Evolutionary conservation across 1,284 basidiomycete genomes (phyloP).

Genomic region (Tetrapyrgos nigripes): DNA sequence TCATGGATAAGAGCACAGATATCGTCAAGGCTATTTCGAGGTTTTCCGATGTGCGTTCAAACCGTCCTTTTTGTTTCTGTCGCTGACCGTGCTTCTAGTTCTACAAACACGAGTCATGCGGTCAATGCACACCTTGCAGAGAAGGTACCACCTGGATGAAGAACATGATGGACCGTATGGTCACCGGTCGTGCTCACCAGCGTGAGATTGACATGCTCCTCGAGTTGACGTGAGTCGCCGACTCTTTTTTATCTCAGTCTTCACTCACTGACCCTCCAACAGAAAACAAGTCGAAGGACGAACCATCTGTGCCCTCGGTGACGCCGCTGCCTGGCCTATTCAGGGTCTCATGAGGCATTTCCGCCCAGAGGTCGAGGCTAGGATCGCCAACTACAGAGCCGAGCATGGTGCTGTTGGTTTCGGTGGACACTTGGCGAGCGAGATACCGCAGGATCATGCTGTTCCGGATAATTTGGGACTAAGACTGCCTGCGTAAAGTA

Average conservation of each 20-base stretch:
- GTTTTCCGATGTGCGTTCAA: constrained; percentile 75
- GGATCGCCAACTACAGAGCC: constrained; percentile 83
- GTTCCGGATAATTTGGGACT: constrained; percentile 84
- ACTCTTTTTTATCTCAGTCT: background rate
- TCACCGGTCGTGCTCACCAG: constrained; percentile 87
- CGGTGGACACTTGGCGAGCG: constrained; percentile 81
- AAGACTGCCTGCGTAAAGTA: constrained; percentile 23
- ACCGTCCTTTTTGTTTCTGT: constrained; percentile 7
- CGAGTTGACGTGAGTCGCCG: constrained; percentile 80
- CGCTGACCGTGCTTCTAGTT: constrained; percentile 53
- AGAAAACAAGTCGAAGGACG: constrained; percentile 97
- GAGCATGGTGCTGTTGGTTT: constrained; percentile 88
- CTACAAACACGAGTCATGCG: constrained; percentile 99
- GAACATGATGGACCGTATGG: constrained; percentile 97
- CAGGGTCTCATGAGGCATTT: constrained; percentile 97
- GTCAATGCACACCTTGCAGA: constrained; percentile 97
- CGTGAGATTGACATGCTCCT: constrained; percentile 98
- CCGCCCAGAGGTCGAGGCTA: constrained; percentile 91
- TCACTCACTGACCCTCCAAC: constrained; percentile 26
- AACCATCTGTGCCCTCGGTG: constrained; percentile 96
- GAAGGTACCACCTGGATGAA: constrained; percentile 99
- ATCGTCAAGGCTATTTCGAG: constrained; percentile 93
- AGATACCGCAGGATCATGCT: constrained; percentile 77
- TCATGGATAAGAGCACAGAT: constrained; percentile 98
- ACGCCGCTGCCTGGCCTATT: constrained; percentile 98